Evolutionary conservation across 345 rosid species (phyloP), one percentile per base, ranked within the genome.

Genomic region (Theobroma cacao): DNA sequence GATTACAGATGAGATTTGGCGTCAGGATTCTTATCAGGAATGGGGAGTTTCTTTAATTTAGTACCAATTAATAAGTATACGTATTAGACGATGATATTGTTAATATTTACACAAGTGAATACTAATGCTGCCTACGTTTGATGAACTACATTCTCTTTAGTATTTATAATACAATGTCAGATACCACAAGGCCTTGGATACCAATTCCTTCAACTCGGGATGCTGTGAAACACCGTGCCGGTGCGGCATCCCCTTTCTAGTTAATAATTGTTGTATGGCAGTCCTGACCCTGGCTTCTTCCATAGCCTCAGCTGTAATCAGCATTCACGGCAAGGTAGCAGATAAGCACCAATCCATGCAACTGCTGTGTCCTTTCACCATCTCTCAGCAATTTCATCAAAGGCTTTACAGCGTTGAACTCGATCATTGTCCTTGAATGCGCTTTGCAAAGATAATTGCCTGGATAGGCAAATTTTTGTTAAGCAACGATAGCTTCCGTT

Each of bases 381-480:
- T 79, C 86, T 77, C 91, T 86, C 61, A 93, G 80, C 58, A 95
- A 78, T 68, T 78, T 91, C 90, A 95, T 84, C 83, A 91, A 71
- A 4, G 84, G 68, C 2, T 82, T 84, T 15, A 91, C 79, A 1
- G 87, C 90, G 13, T 82, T 78, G 72, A 79, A 84, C 82, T 89
- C 94, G 31, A 91, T 86, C 72, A 95, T 88, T 36, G 90, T 81
- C 84, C 85, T 91, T 0, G 97, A 86, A 82, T 95, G 98, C 67
- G 84, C 88, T 17, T 24, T 53, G 28, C 84, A 58, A 5, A 90
- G 91, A 72, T 84, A 90, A 77, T 93, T 95, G n/a, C 84, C 90
- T 0, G 84, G 86, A 50, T 81, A 81, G 7, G 87, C 85, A 50
- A 93, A 91, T 81, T 93, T 93, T 81, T 81, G 84, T 31, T 90